Percentiles rank a stretch among this genome's conserved stretches.
These are phyloP conservation scores for Phaeoacremonium minimum DNA, from an alignment of 2,329 filamentous ascomycete species.

Conservation along the genomic window DNA sequence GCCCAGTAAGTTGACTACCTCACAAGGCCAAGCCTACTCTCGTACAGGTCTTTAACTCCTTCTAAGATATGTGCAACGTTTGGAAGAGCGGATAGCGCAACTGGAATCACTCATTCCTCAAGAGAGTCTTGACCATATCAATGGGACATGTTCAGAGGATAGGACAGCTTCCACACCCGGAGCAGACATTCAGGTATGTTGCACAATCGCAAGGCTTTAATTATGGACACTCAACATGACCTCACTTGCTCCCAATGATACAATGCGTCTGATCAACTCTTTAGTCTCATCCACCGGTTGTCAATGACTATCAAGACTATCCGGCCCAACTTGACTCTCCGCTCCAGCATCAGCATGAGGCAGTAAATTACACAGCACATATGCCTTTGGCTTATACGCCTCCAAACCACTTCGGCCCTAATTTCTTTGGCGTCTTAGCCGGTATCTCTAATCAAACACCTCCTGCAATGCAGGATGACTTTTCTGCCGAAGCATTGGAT, in stretches of 20 bases:
- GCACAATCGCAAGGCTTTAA: too few relatives aligned
- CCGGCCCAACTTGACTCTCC: neutral
- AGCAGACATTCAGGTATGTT: neutral
- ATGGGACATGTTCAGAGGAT: neutral
- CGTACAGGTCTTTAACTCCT: neutral
- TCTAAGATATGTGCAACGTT: conserved; percentile 8
- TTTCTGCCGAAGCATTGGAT: neutral
- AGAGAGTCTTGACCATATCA: conserved; percentile 15
- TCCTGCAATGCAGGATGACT: neutral
- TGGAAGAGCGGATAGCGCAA: conserved; percentile 11
- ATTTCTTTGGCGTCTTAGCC: neutral
- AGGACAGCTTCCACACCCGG: neutral
- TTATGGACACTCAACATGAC: too few relatives aligned
- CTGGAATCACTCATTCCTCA: conserved; percentile 9
- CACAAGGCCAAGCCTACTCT: too few relatives aligned
- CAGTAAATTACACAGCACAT: neutral
- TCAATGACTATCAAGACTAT: neutral
- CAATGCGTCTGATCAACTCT: too few relatives aligned
- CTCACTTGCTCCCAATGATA: too few relatives aligned
- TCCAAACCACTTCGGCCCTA: neutral
- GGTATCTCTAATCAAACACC: neutral
- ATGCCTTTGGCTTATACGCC: neutral
- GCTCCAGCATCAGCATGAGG: neutral
- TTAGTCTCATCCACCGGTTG: neutral
- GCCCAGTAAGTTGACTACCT: neutral